These are phyloP conservation scores for Xylariaceae sp. DNA, from an alignment of 2,329 filamentous ascomycete species.

Conservation along the genomic window DNA sequence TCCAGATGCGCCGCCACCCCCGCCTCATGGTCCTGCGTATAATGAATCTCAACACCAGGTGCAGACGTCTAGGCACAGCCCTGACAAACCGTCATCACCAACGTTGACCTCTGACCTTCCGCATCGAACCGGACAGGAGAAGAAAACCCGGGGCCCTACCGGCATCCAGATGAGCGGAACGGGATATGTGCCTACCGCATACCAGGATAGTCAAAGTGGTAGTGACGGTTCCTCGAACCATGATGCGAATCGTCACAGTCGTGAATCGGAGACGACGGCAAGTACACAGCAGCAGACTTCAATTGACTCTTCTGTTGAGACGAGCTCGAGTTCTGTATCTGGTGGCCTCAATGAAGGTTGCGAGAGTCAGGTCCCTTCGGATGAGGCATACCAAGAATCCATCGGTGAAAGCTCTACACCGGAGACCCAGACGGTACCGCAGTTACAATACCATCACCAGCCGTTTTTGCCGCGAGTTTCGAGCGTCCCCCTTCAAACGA, in stretches of 20 bases:
- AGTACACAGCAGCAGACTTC: constrained; percentile 55
- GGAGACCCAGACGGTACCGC: constrained; percentile 52
- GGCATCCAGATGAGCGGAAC: constrained; percentile 18
- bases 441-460: constrained; percentile 65
- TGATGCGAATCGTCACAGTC: constrained; percentile 50
- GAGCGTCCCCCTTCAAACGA: constrained; percentile 46
- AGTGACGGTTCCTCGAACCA: constrained; percentile 27
- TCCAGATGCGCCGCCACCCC: constrained; percentile 42
- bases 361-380: constrained; percentile 45
- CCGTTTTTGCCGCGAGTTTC: constrained; percentile 46
- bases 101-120: constrained; percentile 26
- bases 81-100: constrained; percentile 24
- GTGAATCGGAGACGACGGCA: constrained; percentile 55
- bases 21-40: constrained; percentile 40
- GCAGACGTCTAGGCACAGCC: constrained; percentile 17
- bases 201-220: constrained; percentile 24
- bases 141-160: constrained; percentile 15
- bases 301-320: constrained; percentile 55
- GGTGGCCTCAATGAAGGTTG: constrained; percentile 50
- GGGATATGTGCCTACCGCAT: constrained; percentile 16
- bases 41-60: constrained; percentile 21
- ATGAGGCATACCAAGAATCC: constrained; percentile 53
- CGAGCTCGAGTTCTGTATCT: constrained; percentile 59
- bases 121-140: constrained; percentile 28
- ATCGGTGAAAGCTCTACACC: constrained; percentile 49